phyloP scores from a whole-genome alignment of 1,139 yeast genomes.

The Candida tropicalis region DNA sequence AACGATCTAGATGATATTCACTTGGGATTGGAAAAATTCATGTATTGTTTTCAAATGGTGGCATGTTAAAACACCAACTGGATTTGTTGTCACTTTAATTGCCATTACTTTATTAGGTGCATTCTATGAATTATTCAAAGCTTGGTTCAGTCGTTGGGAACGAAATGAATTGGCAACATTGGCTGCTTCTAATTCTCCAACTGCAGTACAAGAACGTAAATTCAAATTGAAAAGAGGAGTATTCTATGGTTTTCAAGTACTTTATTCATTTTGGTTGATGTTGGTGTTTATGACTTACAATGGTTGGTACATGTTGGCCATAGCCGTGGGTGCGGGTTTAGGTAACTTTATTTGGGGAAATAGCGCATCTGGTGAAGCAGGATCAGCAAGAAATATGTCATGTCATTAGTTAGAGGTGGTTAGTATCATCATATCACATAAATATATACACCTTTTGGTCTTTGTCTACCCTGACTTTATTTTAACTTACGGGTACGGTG shows the following conservation, averaged over 20 bases:
- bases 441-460: no score
- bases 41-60: conserved; percentile 80
- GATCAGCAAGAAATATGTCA: conserved; percentile 41
- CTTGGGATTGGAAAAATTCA: conserved; percentile 75
- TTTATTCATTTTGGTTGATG: conserved; percentile 78
- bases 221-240: conserved; percentile 39
- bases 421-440: no score
- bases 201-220: conserved; percentile 18
- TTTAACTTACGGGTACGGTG: no score
- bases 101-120: conserved; percentile 53
- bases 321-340: conserved; percentile 65
- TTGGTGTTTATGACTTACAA: conserved; percentile 82
- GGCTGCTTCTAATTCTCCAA: conserved; percentile 16
- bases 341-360: conserved; percentile 67
- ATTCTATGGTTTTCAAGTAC: conserved; percentile 72
- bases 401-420: conserved; percentile 51
- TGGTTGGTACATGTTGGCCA: conserved; percentile 80
- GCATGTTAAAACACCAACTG: conserved; percentile 61
- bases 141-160: conserved; percentile 37
- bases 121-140: conserved; percentile 63
- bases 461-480: no score
- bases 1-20: conserved; percentile 61
- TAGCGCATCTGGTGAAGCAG: conserved; percentile 16
- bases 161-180: conserved; percentile 19
- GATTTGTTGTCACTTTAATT: conserved; percentile 54